Conservation (phyloP, 1,284 basidiomycete species). For the Papiliotrema flavescens region DNA sequence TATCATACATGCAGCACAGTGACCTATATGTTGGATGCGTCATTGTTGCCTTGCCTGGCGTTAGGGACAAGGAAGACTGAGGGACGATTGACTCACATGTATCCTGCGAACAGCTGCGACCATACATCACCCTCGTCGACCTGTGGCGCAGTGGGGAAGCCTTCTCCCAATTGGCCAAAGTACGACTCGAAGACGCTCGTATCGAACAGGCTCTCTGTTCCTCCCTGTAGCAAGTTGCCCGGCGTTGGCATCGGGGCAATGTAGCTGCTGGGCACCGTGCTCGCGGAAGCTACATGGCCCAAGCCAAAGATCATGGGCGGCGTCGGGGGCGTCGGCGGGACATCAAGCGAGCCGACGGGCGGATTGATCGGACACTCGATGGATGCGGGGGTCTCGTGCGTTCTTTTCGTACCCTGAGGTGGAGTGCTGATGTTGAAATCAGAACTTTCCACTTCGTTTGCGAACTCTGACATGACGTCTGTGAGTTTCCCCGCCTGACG, state of each 20-base stretch:
- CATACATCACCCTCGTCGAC: conserved; percentile 18
- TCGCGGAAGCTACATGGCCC: neutral
- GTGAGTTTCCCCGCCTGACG: conserved; percentile 45
- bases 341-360: neutral
- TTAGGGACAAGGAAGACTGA: neutral
- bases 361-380: neutral
- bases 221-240: neutral
- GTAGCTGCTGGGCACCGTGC: neutral
- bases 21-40: neutral
- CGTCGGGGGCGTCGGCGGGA: neutral
- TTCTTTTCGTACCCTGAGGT: neutral
- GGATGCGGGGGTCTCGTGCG: neutral
- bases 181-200: conserved; percentile 11
- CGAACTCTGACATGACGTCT: conserved; percentile 34
- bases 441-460: neutral
- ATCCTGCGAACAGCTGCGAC: conserved; percentile 22
- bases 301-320: neutral
- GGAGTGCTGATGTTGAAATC: neutral
- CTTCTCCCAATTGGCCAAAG: conserved; percentile 6
- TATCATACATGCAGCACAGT: neutral
- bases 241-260: neutral
- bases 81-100: conserved; percentile 14
- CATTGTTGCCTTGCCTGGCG: neutral
- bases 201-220: conserved; percentile 7
- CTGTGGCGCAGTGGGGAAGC: neutral